Percentiles rank a stretch among this genome's conserved stretches.
Evolutionary conservation across 805 yeast species (phyloP).

Genomic region (Lipomyces yamanashiensis): DNA sequence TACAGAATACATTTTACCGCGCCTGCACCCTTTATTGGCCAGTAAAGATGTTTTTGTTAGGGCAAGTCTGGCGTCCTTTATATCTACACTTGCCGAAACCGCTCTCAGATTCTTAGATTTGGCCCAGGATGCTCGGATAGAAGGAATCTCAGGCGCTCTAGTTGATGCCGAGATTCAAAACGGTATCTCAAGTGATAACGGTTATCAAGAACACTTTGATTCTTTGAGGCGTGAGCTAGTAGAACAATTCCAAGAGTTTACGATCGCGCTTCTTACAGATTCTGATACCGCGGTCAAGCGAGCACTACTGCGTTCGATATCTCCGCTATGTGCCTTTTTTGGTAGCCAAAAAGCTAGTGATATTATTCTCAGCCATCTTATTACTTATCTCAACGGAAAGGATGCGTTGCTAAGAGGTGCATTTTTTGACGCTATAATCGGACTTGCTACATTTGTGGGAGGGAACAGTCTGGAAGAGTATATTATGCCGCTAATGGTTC

Average conservation of each 20-base stretch:
- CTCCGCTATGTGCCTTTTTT: slow-evolving; percentile 77
- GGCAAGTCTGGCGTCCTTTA: slow-evolving; percentile 69
- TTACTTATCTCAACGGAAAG: slow-evolving; percentile 86
- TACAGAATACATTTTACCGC: slow-evolving; percentile 81
- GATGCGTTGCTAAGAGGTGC: slow-evolving; percentile 68
- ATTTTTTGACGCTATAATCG: slow-evolving; percentile 72
- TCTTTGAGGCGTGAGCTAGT: slow-evolving; percentile 53
- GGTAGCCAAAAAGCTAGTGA: slow-evolving; percentile 90
- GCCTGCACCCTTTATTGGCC: slow-evolving; percentile 54
- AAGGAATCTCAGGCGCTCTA: slow-evolving; percentile 35
- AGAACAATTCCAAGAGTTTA: slow-evolving; percentile 65
- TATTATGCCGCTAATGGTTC: slow-evolving; percentile 80
- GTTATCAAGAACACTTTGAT: slow-evolving; percentile 39
- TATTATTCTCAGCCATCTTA: slow-evolving; percentile 82
- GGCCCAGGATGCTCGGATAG: slow-evolving; percentile 50
- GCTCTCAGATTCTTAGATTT: slow-evolving; percentile 69
- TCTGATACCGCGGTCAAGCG: slow-evolving; percentile 66
- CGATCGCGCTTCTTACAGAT: slow-evolving; percentile 72
- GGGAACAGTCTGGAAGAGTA: slow-evolving; percentile 83
- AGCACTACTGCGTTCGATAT: slow-evolving; percentile 69
- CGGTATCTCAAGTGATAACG: slow-evolving; percentile 41
- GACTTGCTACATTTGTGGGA: slow-evolving; percentile 81
- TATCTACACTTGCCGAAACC: slow-evolving; percentile 71
- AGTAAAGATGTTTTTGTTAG: slow-evolving; percentile 56
- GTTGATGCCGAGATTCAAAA: slow-evolving; percentile 55